Evolutionary conservation across 805 yeast species (phyloP).

Genomic region (Wickerhamiella alocasiicola): DNA sequence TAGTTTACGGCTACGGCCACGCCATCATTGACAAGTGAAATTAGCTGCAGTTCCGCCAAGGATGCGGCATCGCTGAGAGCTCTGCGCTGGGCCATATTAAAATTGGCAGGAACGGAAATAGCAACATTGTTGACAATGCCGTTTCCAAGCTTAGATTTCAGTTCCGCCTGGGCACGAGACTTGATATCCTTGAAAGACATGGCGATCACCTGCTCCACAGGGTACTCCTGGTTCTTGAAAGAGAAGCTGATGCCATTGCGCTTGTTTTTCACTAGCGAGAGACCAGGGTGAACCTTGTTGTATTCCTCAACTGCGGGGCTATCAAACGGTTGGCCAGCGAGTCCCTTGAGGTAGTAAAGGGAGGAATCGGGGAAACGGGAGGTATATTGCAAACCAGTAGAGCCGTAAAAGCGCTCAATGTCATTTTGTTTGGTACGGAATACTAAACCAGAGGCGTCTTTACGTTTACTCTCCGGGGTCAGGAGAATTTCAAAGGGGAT

Average conservation of each 20-base stretch:
- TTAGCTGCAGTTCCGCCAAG: slow-evolving; percentile 52
- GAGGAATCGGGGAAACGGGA: slow-evolving; percentile 65
- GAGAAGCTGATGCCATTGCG: slow-evolving; percentile 48
- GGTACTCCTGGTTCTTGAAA: slow-evolving; percentile 36
- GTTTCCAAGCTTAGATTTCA: slow-evolving; percentile 41
- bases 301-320: slow-evolving; percentile 39
- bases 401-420: slow-evolving; percentile 58
- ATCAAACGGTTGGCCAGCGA: slow-evolving; percentile 47
- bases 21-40: slow-evolving; percentile 76
- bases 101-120: slow-evolving; percentile 65
- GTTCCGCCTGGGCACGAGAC: slow-evolving; percentile 47
- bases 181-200: slow-evolving; percentile 65
- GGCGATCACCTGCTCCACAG: slow-evolving; percentile 71
- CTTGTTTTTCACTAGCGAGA: slow-evolving; percentile 32
- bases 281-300: slow-evolving; percentile 47
- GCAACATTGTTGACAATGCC: slow-evolving; percentile 49
- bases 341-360: slow-evolving; percentile 50
- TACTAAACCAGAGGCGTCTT: slow-evolving; percentile 71
- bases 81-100: slow-evolving; percentile 48
- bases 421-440: slow-evolving; percentile 29
- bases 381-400: slow-evolving; percentile 55
- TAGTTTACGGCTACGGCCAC: slow-evolving; percentile 80
- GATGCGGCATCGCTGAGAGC: slow-evolving; percentile 63
- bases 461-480: slow-evolving; percentile 83
- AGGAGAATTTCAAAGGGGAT: slow-evolving; percentile 77